Evolutionary conservation across 495 filamentous ascomycete genomes (phyloP), one percentile per base, ranked within the genome.

Genomic region (Neurospora sp.): DNA sequence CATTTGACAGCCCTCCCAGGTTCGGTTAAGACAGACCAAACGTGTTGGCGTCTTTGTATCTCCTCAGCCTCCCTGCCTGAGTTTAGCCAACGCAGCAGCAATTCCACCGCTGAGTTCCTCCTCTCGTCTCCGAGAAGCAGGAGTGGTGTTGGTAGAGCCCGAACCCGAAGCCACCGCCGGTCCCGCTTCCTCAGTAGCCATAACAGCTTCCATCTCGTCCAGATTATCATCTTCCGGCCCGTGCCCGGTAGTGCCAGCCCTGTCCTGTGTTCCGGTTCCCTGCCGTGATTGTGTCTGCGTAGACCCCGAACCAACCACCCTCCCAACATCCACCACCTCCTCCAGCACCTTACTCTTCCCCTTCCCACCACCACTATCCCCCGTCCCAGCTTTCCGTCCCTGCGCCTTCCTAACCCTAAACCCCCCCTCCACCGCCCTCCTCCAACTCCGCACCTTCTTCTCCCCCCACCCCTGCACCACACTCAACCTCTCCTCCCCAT

Each of bases 381-480:
- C 72, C 18, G 70, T 46, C 23, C 79, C 76, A 10, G 84, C 72
- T 4, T 83, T 85, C 40, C 86, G 80, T 79, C 85, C 92, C 40
- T 88, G 89, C 3, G 91, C 88, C 72, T 89, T 91, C 77, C 89
- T 88, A 11, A 92, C 88, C 74, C 92, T 82, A 76, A 98, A 98
- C 8, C 92, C 92, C 82, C 96, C 94, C 70, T 92, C 85, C 8
- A 98, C 93, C 5, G 90, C 90, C 70, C 82, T 86, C 77, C 88
- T 92, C 93, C 95, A 98, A 71, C 87, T 86, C 77, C 90, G 89
- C 8, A 97, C 93, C 81, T 98, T 99, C 84, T 92, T 95, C 84
- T 97, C 93, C 20, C 96, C 96, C 94, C 94, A 98, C 11, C 96
- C 96, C 7, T 91, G 87, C 38, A 99, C 89, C 54, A 92, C 80